A percentile compares a stretch with the other conserved stretches of the same genome.
These are phyloP conservation scores for Hypoxylon rubiginosum DNA, from an alignment of 2,329 filamentous ascomycete species.

Conservation along the genomic window DNA sequence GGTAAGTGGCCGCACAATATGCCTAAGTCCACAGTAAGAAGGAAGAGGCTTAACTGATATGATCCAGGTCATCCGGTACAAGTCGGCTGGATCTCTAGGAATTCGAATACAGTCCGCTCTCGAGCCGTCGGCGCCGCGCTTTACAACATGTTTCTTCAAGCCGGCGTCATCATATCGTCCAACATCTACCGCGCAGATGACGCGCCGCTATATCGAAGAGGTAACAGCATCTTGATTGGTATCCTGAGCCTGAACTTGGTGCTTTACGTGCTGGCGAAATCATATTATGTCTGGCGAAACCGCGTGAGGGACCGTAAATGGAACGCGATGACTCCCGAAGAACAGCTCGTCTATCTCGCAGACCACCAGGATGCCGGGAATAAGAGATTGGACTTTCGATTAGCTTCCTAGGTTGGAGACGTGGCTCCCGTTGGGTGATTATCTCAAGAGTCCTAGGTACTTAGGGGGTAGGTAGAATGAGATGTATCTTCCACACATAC, in stretches of 20 bases:
- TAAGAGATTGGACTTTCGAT: slow-evolving; percentile 60
- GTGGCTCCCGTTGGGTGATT: background rate
- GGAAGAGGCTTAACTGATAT: slow-evolving; percentile 14
- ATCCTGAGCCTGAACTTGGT: slow-evolving; percentile 64
- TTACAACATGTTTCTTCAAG: slow-evolving; percentile 64
- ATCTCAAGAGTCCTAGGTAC: background rate
- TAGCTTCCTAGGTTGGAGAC: slow-evolving; percentile 46
- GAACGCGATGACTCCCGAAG: slow-evolving; percentile 61
- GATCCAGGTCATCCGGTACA: slow-evolving; percentile 46
- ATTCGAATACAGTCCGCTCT: slow-evolving; percentile 70
- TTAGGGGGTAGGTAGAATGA: background rate
- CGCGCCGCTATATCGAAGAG: slow-evolving; percentile 65
- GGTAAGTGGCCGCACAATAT: slow-evolving; percentile 46
- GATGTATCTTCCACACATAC: background rate
- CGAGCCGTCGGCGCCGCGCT: slow-evolving; percentile 69
- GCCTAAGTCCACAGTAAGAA: too few species aligned
- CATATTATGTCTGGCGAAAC: slow-evolving; percentile 66
- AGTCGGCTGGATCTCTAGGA: slow-evolving; percentile 60
- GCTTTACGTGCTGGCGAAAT: slow-evolving; percentile 63
- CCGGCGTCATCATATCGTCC: slow-evolving; percentile 52
- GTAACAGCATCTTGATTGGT: slow-evolving; percentile 67
- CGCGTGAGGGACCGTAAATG: slow-evolving; percentile 59
- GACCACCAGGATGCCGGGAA: slow-evolving; percentile 60
- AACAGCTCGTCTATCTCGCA: slow-evolving; percentile 63
- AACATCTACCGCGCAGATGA: slow-evolving; percentile 68